Base-by-base conservation (phyloP, 176 grass and related monocot genomes). In the Hsuehochloa calcarea region DNA sequence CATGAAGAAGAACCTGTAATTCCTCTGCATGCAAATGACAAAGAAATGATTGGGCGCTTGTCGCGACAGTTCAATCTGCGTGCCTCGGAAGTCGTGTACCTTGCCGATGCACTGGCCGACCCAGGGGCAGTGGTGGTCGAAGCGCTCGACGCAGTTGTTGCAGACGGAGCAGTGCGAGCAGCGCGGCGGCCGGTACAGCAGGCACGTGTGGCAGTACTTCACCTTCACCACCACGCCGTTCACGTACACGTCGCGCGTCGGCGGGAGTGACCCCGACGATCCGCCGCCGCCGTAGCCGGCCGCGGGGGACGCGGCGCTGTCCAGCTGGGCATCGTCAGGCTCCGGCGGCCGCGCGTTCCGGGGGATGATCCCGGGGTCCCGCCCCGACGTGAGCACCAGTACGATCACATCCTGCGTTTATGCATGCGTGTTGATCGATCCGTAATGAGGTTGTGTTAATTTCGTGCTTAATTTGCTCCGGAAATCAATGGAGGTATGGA, bases 121-220 rank as follows among this genome's bases (percentile, higher is more conserved):
- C 95, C 92, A 97, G 8, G 95, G 95, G 79, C 95, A 97, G 44
- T 97, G 95, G 85, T 97, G 95, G 74, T 97, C 95, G 51, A 97
- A 97, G 3, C 92, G 90, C 65, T 97, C 92, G 5, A 97, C 90
- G 72, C 95, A 97, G 80, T 97, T 97, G 86, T 97, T 97, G 84
- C 95, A 97, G 11, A 97, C 93, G 31, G 92, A 94, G 87, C 95
- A 97, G 82, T 97, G 95, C 8, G 90, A 93, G 79, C 95, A 97
- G 27, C 95, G 89, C 19, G 92, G 92, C 1, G 95, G 95, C 1
- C 95, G 84, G 83, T 97, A 97, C 0, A 97, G 87, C 90, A 97
- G 89, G 89, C 95, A 97, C 10, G 95, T 97, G 65, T 97, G 87
- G 85, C 95, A 97, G 81, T 97, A 97, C 74, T 97, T 97, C 12